Percentiles rank a stretch among this genome's conserved stretches.
Conservation (phyloP, 2,329 filamentous ascomycete species). For the Metarhizium rileyi region DNA sequence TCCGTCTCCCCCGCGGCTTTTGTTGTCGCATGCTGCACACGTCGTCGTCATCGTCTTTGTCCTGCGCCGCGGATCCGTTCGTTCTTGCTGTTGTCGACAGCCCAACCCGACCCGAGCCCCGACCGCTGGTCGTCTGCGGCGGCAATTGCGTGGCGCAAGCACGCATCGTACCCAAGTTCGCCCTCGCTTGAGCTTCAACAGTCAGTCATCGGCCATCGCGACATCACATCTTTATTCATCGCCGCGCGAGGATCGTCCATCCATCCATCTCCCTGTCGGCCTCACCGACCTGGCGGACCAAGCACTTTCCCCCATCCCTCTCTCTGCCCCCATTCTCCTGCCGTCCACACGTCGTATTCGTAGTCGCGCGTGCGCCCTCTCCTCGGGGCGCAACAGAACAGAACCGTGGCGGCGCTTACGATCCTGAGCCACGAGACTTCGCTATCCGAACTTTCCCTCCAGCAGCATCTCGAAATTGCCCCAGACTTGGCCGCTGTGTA, state of each 20-base stretch:
- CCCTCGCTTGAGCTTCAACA: conserved; percentile 4
- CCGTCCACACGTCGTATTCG: neutral
- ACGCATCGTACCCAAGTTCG: conserved; percentile 11
- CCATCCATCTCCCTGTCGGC: neutral
- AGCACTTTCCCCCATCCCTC: conserved; percentile 1
- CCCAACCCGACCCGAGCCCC: conserved; percentile 7
- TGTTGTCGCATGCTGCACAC: conserved; percentile 1
- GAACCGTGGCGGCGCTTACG: conserved; percentile 48
- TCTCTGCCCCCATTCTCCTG: neutral
- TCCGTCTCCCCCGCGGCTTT: conserved; percentile 1
- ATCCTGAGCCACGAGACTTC: conserved; percentile 42
- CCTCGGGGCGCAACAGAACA: conserved; percentile 19
- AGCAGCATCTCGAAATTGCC: conserved; percentile 49
- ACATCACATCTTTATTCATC: neutral
- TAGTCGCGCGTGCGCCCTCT: conserved; percentile 8
- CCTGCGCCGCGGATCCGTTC: neutral
- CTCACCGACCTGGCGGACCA: conserved; percentile 2
- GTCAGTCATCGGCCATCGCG: conserved; percentile 1
- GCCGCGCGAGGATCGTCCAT: neutral
- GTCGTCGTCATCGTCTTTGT: neutral
- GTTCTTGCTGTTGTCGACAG: conserved; percentile 1
- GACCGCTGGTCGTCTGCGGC: conserved; percentile 7
- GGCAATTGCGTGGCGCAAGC: conserved; percentile 25
- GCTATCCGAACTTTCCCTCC: conserved; percentile 44
- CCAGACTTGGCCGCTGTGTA: conserved; percentile 42